These are phyloP conservation scores for Closterium sp. DNA, from an alignment of 139 green algal genomes.

Conservation along the genomic window DNA sequence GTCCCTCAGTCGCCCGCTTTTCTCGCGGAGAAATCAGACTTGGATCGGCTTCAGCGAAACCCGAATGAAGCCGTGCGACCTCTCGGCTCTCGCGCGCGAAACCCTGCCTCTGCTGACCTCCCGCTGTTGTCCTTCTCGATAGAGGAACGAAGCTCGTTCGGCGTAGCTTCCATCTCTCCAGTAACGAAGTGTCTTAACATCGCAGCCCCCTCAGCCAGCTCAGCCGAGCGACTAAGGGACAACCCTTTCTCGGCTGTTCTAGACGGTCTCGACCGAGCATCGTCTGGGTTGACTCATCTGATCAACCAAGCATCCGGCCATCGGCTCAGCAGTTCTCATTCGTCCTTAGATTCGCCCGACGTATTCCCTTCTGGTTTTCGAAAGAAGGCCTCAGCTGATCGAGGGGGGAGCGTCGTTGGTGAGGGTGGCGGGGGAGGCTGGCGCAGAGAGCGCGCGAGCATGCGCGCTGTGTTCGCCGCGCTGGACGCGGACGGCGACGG, in stretches of 20 bases:
- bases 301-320: not conserved
- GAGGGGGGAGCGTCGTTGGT: not conserved
- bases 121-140: not conserved
- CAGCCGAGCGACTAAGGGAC: not conserved
- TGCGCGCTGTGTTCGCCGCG: not conserved
- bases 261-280: not conserved
- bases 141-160: not conserved
- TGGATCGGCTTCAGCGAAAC: not conserved
- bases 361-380: not conserved
- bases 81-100: not conserved
- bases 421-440: not conserved
- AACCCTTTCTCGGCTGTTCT: not conserved
- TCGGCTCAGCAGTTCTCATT: not conserved
- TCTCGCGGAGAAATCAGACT: not conserved
- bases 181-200: not conserved
- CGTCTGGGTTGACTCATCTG: not conserved
- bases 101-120: not conserved
- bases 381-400: not conserved
- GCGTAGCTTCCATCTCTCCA: not conserved
- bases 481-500: not conserved
- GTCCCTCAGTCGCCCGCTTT: not conserved
- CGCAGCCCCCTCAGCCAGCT: not conserved
- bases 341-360: not conserved
- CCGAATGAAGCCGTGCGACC: not conserved
- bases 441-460: not conserved